These are phyloP conservation scores for Mallotus japonicus DNA, from an alignment of 441 rosid species.

Conservation along the genomic window DNA sequence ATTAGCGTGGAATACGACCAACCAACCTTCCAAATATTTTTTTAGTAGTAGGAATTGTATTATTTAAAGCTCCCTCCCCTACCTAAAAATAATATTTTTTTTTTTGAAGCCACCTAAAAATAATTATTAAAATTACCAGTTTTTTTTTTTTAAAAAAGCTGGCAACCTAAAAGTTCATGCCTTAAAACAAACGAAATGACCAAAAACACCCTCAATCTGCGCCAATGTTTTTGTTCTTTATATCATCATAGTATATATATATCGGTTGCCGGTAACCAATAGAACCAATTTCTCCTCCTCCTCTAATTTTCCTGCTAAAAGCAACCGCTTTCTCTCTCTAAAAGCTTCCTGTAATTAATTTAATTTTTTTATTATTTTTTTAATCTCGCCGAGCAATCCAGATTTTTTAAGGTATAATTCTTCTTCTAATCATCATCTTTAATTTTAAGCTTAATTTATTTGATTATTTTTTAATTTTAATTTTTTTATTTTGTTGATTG, in stretches of 20 bases:
- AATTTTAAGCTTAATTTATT: neutral
- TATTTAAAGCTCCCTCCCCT: no score
- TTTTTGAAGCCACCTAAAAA: no score
- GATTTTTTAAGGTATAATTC: constrained; percentile 31
- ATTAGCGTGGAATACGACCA: no score
- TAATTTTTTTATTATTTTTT: neutral
- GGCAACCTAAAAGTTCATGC: no score
- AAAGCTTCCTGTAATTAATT: constrained; percentile 1
- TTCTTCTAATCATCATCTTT: neutral
- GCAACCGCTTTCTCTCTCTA: constrained; percentile 14
- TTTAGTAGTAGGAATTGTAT: no score
- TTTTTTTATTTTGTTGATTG: constrained; percentile 9
- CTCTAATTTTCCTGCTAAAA: neutral
- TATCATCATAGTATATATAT: neutral
- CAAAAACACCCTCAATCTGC: no score
- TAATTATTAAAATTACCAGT: no score
- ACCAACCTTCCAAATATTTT: no score
- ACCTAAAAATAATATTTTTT: no score
- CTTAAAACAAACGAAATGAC: no score
- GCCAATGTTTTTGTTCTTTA: neutral
- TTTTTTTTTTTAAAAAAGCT: no score
- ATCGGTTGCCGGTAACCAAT: constrained; percentile 40
- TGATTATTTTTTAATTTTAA: constrained; percentile 8
- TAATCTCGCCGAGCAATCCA: constrained; percentile 7
- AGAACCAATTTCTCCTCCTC: constrained; percentile 25